A percentile compares a stretch with the other conserved stretches of the same genome.
These are phyloP conservation scores for Camellia sinensis DNA, from an alignment of 148 eudicot genomes.

Conservation along the genomic window DNA sequence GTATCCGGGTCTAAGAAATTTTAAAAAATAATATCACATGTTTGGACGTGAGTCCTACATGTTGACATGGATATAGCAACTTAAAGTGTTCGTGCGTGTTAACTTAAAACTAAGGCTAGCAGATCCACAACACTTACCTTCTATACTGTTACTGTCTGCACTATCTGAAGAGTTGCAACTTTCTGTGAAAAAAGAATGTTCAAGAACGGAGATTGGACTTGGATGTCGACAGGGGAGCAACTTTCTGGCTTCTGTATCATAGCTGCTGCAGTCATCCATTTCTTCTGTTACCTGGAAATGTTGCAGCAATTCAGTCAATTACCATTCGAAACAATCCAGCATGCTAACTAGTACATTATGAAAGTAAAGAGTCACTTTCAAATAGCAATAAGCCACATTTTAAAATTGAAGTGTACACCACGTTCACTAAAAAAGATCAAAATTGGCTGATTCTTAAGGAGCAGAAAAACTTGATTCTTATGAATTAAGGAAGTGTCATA, in stretches of 20 bases:
- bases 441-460: background rate
- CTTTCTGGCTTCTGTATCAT: conserved; percentile 37
- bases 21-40: too few species aligned
- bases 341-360: background rate
- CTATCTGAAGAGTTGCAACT: conserved; percentile 78
- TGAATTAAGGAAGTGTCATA: background rate
- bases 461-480: background rate
- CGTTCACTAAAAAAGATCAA: background rate
- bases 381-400: background rate
- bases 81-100: too few species aligned
- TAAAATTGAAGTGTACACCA: background rate
- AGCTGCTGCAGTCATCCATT: conserved; percentile 33
- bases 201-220: conserved; percentile 86
- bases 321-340: background rate
- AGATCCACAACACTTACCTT: conserved; percentile 41
- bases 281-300: conserved; percentile 37
- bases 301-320: conserved; percentile 2
- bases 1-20: too few species aligned
- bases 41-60: too few species aligned
- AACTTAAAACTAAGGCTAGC: background rate
- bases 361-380: background rate
- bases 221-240: conserved; percentile 48
- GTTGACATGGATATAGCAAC: too few species aligned
- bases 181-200: conserved; percentile 55
- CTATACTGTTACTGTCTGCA: conserved; percentile 45